Percentiles rank a stretch among this genome's conserved stretches.
phyloP scores from a whole-genome alignment of 2,329 filamentous ascomycete genomes.

The Monosporascus sp. region DNA sequence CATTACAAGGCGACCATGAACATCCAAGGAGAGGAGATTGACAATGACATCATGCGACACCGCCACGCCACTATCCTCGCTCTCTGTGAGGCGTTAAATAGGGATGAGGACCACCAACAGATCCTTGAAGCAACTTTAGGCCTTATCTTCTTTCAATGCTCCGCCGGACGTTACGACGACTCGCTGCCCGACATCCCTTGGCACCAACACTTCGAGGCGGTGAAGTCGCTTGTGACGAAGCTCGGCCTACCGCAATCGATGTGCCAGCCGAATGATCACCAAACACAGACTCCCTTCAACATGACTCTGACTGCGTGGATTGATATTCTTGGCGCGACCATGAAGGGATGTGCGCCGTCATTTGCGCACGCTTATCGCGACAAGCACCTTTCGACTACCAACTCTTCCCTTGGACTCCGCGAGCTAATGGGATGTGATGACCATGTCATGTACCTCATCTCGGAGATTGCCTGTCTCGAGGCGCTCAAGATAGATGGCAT shows the following conservation, averaged over 20 bases:
- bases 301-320: constrained; percentile 95
- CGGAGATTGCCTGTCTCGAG: constrained; percentile 93
- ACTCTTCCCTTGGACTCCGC: constrained; percentile 65
- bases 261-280: constrained; percentile 53
- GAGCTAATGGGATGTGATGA: constrained; percentile 98
- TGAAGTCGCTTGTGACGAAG: constrained; percentile 76
- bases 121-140: constrained; percentile 89
- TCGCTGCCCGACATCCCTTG: constrained; percentile 86
- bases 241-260: constrained; percentile 72
- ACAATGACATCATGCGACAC: constrained; percentile 88
- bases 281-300: constrained; percentile 75
- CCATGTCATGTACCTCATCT: constrained; percentile 95
- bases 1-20: constrained; percentile 79
- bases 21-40: constrained; percentile 65
- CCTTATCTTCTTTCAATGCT: constrained; percentile 95
- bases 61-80: constrained; percentile 82
- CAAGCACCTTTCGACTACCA: constrained; percentile 71
- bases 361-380: constrained; percentile 95
- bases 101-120: constrained; percentile 76
- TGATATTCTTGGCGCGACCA: constrained; percentile 91
- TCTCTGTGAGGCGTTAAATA: constrained; percentile 74
- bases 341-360: constrained; percentile 77
- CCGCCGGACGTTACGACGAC: constrained; percentile 81
- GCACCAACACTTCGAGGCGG: constrained; percentile 95
- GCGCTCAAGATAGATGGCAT: constrained; percentile 78